Percentiles rank a stretch among this genome's conserved stretches.
phyloP scores from a whole-genome alignment of 495 filamentous ascomycete genomes.

The Physcia stellaris region DNA sequence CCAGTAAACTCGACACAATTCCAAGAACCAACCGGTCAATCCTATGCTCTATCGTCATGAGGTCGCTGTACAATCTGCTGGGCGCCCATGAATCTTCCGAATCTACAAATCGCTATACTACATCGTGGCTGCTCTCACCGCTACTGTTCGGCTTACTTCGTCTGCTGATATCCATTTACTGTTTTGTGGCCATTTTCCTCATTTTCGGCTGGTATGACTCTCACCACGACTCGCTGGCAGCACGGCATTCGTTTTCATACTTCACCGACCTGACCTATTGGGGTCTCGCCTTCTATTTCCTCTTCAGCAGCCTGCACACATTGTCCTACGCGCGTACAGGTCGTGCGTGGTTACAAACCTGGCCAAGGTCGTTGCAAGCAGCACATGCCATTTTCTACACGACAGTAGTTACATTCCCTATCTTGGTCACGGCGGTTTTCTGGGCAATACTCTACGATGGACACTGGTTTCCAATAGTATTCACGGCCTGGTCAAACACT shows the following conservation, averaged over 20 bases:
- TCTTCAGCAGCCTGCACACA: slow-evolving; percentile 49
- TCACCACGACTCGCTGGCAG: slow-evolving; percentile 25
- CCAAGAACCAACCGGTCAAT: too few species aligned
- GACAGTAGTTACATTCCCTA: slow-evolving; percentile 53
- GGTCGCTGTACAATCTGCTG: background rate
- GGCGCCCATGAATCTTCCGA: slow-evolving; percentile 30
- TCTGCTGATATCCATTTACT: slow-evolving; percentile 50
- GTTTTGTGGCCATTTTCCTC: slow-evolving; percentile 56
- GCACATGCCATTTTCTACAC: slow-evolving; percentile 54
- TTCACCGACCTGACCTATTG: slow-evolving; percentile 74
- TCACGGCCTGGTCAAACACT: slow-evolving; percentile 54
- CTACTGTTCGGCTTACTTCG: slow-evolving; percentile 43
- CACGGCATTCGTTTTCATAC: slow-evolving; percentile 51
- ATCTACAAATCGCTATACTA: slow-evolving; percentile 49
- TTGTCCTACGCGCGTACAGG: slow-evolving; percentile 45
- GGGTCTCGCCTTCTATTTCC: slow-evolving; percentile 68
- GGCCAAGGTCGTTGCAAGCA: slow-evolving; percentile 47
- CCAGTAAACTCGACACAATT: too few species aligned
- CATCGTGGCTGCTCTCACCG: slow-evolving; percentile 65
- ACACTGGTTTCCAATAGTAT: slow-evolving; percentile 35
- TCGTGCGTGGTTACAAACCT: slow-evolving; percentile 39
- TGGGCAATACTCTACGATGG: slow-evolving; percentile 33
- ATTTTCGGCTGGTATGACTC: slow-evolving; percentile 46
- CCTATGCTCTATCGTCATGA: too few species aligned
- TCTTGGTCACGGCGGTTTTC: slow-evolving; percentile 49